Percentiles rank a stretch among this genome's conserved stretches.
These are phyloP conservation scores for Corinectria fuckeliana DNA, from an alignment of 2,329 filamentous ascomycete species.

Conservation along the genomic window DNA sequence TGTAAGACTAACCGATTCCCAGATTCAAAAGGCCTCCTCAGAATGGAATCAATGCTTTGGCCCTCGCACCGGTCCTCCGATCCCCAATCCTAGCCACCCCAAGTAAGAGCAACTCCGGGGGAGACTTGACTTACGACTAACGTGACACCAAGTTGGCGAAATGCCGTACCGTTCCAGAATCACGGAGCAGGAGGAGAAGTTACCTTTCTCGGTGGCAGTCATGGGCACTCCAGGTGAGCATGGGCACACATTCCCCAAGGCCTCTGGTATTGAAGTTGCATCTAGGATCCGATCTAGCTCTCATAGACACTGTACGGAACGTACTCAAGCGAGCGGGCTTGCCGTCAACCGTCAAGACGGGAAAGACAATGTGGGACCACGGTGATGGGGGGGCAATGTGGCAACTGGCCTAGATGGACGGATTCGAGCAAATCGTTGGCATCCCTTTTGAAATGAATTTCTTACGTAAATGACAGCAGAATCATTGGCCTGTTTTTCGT, in stretches of 20 bases:
- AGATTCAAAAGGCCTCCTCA: not conserved
- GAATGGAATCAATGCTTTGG: not conserved
- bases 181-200: not conserved
- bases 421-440: too few relatives aligned
- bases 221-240: not conserved
- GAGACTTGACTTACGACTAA: not conserved
- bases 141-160: not conserved
- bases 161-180: not conserved
- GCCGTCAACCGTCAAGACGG: not conserved
- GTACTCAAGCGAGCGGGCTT: not conserved
- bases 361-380: not conserved
- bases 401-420: too few relatives aligned
- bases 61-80: not conserved
- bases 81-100: not conserved
- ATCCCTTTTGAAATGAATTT: too few relatives aligned
- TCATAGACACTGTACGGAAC: not conserved
- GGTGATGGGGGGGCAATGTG: too few relatives aligned
- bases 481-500: too few relatives aligned
- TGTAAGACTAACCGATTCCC: not conserved
- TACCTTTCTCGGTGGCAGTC: not conserved
- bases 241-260: not conserved
- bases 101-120: not conserved
- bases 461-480: too few relatives aligned
- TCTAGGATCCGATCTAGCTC: not conserved
- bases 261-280: not conserved